Evolutionary conservation across 2,329 filamentous ascomycete species (phyloP), one percentile per base, ranked within the genome.

Genomic region (Penicillium polonicum): DNA sequence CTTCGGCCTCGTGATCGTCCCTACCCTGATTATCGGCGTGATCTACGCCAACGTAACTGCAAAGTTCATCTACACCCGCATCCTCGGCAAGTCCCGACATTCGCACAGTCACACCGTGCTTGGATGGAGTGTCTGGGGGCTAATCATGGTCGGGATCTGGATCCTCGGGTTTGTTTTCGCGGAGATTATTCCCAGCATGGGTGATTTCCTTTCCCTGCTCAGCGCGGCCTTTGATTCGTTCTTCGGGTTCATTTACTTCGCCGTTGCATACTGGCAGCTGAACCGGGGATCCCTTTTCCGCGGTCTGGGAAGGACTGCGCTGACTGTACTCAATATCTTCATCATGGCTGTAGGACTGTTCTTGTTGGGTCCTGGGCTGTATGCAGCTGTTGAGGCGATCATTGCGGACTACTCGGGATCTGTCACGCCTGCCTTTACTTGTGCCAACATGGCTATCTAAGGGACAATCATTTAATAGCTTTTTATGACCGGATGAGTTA

Each of bases 231-330:
- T 81, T 56, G 79, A 80, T 62, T 78, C 75, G 1, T 80, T 80
- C 67, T 81, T 81, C 56, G 79, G 79, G 2, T 81, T 80, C 66
- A 80, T 81, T 59, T 82, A 77, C 68, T 81, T 81, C 51, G 79
- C 79, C 5, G 68, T 81, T 9, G 79, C 79, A 1, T 81, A 81
- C 66, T 81, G 73, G 68, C 76, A 79, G 45, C 52, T 82, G 5
- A 76, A 79, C 62, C 68, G 69, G 43, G 71, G 74, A 0, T 69
- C 66, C 4, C 59, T 81, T 23, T 82, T 80, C 52, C 48, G 51
- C 1, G 72, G 74, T 3, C 48, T 68, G 0, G 56, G 63, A 0
- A 71, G 77, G 53, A 72, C 72, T 7, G 59, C 77, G 6, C 76
- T 79, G 76, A 79, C 78, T 4, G 59, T 79, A 13, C 66, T 80